Percentiles rank a stretch among this genome's conserved stretches.
Conservation (phyloP, 2,329 filamentous ascomycete genomes). For the Lojkania enalia region DNA sequence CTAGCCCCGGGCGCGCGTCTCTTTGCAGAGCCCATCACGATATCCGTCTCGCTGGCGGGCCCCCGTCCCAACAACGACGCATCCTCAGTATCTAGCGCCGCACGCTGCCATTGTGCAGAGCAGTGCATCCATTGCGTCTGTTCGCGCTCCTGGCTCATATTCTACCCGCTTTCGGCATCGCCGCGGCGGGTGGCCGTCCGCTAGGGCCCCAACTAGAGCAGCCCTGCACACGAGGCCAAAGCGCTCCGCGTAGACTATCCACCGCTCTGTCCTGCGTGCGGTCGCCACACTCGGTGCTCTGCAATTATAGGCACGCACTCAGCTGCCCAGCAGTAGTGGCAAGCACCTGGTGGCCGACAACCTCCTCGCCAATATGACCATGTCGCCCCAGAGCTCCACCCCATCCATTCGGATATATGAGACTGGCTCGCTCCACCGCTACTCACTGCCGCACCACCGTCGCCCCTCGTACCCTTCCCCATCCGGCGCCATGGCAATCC, state of each 20-base stretch:
- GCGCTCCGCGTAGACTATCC: constrained; percentile 4
- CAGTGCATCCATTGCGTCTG: too few relatives aligned
- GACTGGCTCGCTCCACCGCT: constrained; percentile 38
- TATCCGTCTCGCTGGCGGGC: background rate
- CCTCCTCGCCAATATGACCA: constrained; percentile 32
- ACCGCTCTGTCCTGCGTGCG: background rate
- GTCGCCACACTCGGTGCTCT: constrained; percentile 33
- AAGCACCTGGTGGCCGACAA: constrained; percentile 25
- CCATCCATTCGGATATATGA: constrained; percentile 50
- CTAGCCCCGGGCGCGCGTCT: background rate
- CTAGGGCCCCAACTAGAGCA: constrained; percentile 9
- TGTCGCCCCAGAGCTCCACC: constrained; percentile 41
- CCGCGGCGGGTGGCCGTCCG: constrained; percentile 18
- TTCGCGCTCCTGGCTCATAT: constrained; percentile 5
- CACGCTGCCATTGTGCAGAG: too few relatives aligned
- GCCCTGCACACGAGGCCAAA: background rate
- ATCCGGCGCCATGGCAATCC: constrained; percentile 63
- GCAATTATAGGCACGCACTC: constrained; percentile 10
- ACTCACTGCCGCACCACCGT: constrained; percentile 34
- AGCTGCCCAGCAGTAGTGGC: constrained; percentile 29
- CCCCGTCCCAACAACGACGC: background rate
- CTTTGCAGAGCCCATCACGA: background rate
- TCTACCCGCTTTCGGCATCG: constrained; percentile 30
- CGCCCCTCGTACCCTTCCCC: constrained; percentile 44
- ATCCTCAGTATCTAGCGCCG: background rate